These are phyloP conservation scores for Poronia punctata DNA, from an alignment of 495 filamentous ascomycete genomes.

Conservation along the genomic window DNA sequence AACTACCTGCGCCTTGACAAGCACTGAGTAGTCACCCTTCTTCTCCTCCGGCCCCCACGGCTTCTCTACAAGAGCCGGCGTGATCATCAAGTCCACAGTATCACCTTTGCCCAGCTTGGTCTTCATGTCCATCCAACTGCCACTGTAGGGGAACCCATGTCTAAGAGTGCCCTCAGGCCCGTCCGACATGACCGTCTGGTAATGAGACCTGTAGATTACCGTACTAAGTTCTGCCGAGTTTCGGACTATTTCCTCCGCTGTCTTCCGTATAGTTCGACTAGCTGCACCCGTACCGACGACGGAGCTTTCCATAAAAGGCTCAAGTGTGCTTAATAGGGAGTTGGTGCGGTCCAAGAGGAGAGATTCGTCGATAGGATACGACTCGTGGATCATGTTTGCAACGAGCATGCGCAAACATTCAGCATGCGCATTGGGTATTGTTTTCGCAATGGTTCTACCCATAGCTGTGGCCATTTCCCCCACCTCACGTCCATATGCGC, in stretches of 20 bases:
- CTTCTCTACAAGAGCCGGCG: conserved; percentile 21
- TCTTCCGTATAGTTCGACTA: no score
- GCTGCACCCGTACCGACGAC: conserved; percentile 6
- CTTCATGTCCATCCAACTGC: conserved; percentile 16
- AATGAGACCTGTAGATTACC: conserved; percentile 10
- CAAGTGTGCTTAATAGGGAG: conserved; percentile 7
- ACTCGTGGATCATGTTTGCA: conserved; percentile 10
- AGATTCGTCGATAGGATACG: conserved; percentile 6
- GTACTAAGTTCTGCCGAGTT: conserved; percentile 14
- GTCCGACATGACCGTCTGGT: conserved; percentile 18
- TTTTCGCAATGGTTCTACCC: conserved; percentile 2
- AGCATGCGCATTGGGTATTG: conserved; percentile 8
- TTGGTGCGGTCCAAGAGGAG: conserved; percentile 6
- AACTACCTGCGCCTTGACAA: conserved; percentile 24
- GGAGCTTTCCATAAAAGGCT: conserved; percentile 6
- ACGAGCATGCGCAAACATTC: conserved; percentile 19
- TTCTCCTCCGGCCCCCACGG: no score
- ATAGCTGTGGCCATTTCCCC: conserved; percentile 3
- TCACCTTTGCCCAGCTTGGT: conserved; percentile 7
- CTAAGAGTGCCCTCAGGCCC: conserved; percentile 14
- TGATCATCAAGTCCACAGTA: conserved; percentile 22
- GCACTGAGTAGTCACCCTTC: conserved; percentile 16
- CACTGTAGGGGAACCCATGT: conserved; percentile 15
- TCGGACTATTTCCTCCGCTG: conserved; percentile 9
- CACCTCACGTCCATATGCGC: conserved; percentile 18